Percentiles rank a stretch among this genome's conserved stretches.
These are phyloP conservation scores for Dioszegia aurantiaca DNA, from an alignment of 768 basidiomycete genomes.

Conservation along the genomic window DNA sequence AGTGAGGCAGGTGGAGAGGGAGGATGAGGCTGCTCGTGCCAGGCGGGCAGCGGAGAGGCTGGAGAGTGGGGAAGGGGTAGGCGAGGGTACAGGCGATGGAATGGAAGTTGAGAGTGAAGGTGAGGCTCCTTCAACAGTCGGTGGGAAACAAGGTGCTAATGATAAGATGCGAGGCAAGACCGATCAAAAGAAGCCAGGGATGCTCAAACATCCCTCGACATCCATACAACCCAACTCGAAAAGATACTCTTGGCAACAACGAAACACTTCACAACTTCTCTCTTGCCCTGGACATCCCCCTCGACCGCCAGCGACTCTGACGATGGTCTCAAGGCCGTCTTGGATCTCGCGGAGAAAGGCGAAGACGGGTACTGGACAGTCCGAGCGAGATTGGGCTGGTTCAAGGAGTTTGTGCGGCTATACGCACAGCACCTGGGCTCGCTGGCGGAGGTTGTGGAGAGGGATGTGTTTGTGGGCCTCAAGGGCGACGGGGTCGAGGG, in stretches of 20 bases:
- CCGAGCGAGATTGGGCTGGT: slow-evolving; percentile 45
- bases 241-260: slow-evolving; percentile 28
- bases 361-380: slow-evolving; percentile 40
- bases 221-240: slow-evolving; percentile 37
- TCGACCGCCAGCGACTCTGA: background rate
- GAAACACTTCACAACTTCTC: slow-evolving; percentile 33
- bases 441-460: slow-evolving; percentile 23
- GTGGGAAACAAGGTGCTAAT: background rate
- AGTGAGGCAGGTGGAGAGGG: slow-evolving; percentile 72
- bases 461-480: slow-evolving; percentile 17
- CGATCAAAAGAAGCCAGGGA: slow-evolving; percentile 37
- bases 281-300: slow-evolving; percentile 28
- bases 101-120: slow-evolving; percentile 44
- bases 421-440: slow-evolving; percentile 29
- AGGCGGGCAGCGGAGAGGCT: slow-evolving; percentile 56
- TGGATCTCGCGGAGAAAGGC: slow-evolving; percentile 33
- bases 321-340: slow-evolving; percentile 33
- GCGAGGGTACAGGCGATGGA: slow-evolving; percentile 58
- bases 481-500: slow-evolving; percentile 18
- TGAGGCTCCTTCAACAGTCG: slow-evolving; percentile 15
- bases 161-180: slow-evolving; percentile 29
- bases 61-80: slow-evolving; percentile 64
- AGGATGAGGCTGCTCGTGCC: slow-evolving; percentile 81
- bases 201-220: slow-evolving; percentile 41
- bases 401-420: slow-evolving; percentile 43